Percentiles rank a stretch among this genome's conserved stretches.
phyloP scores from a whole-genome alignment of 805 yeast genomes.

The Sugiyamaella marilandica region DNA sequence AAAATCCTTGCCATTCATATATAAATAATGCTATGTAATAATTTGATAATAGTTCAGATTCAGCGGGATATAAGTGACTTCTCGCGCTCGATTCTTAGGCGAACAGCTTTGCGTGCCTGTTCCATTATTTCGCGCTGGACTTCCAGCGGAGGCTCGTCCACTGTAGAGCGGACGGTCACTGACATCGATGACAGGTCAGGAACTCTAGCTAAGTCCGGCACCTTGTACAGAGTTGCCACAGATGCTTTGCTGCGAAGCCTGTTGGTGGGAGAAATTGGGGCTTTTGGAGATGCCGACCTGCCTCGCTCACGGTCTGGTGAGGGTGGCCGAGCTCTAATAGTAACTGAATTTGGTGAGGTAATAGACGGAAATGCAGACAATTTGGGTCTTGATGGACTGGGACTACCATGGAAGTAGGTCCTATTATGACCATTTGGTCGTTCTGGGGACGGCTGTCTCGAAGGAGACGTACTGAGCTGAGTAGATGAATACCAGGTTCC shows the following conservation, averaged over 20 bases:
- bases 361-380: neutral
- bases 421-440: neutral
- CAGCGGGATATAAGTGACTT: slow-evolving; percentile 5
- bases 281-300: neutral
- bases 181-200: neutral
- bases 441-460: neutral
- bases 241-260: slow-evolving; percentile 4
- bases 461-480: neutral
- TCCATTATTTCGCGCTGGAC: slow-evolving; percentile 20
- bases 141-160: slow-evolving; percentile 14
- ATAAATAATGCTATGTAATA: neutral
- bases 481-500: neutral
- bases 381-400: neutral
- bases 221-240: neutral
- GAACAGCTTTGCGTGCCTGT: slow-evolving; percentile 27
- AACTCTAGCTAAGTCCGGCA: neutral
- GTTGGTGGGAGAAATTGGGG: neutral
- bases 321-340: neutral
- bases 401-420: neutral
- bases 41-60: neutral
- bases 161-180: neutral
- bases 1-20: neutral
- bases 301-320: neutral
- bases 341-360: neutral
- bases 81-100: slow-evolving; percentile 22